Percentiles rank a stretch among this genome's conserved stretches.
Conservation (phyloP, 140 eudicot genomes). For the Senecio squalidus region DNA sequence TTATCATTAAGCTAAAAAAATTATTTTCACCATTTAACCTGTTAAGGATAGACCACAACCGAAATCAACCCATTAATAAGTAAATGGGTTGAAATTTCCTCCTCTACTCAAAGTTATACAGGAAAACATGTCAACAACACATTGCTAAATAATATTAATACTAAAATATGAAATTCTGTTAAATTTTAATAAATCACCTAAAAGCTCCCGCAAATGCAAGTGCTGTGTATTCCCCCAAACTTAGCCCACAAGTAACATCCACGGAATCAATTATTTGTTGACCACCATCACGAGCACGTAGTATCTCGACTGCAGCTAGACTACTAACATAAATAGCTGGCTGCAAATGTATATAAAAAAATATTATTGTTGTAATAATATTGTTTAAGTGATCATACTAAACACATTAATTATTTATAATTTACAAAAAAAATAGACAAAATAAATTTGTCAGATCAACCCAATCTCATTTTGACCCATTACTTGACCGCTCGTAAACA, state of each 20-base stretch:
- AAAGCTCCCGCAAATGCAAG: slow-evolving; percentile 98
- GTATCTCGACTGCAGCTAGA: slow-evolving; percentile 86
- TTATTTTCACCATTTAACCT: too few relatives aligned
- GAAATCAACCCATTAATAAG: too few relatives aligned
- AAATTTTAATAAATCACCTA: slow-evolving; percentile 37
- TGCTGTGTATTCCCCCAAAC: slow-evolving; percentile 98
- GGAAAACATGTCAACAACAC: background rate
- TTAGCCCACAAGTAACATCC: slow-evolving; percentile 92
- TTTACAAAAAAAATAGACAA: too few relatives aligned
- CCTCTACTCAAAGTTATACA: background rate
- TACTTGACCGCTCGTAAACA: too few relatives aligned
- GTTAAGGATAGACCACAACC: too few relatives aligned
- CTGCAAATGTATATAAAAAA: slow-evolving; percentile 34
- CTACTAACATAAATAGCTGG: slow-evolving; percentile 95
- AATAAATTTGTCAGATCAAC: too few relatives aligned
- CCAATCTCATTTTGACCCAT: too few relatives aligned
- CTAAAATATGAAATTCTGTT: background rate
- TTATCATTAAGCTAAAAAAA: too few relatives aligned
- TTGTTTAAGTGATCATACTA: too few relatives aligned
- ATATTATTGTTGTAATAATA: too few relatives aligned
- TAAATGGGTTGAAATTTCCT: background rate
- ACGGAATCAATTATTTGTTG: slow-evolving; percentile 85
- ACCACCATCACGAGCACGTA: slow-evolving; percentile 94
- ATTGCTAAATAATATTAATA: background rate
- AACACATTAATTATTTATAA: too few relatives aligned